A percentile compares a stretch with the other conserved stretches of the same genome.
These are phyloP conservation scores for Picea sitchensis DNA, from an alignment of 75 land plant species.

Conservation along the genomic window DNA sequence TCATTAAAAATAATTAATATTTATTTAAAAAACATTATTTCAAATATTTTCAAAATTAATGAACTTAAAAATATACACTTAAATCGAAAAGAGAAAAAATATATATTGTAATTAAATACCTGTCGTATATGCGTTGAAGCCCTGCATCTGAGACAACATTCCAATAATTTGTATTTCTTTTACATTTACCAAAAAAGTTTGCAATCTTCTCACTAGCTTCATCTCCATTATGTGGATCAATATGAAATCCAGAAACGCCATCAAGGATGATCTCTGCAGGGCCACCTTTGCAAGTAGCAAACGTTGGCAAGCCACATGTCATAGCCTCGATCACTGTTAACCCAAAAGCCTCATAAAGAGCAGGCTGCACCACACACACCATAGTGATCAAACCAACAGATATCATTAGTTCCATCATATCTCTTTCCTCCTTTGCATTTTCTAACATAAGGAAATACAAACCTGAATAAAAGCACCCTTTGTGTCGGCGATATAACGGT, in stretches of 20 bases:
- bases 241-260: constrained; percentile 91
- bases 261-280: constrained; percentile 93
- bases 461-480: constrained; percentile 91
- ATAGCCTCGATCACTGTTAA: constrained; percentile 98
- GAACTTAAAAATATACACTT: not conserved
- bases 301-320: constrained; percentile 95
- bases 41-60: constrained; percentile 5
- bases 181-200: constrained; percentile 81
- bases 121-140: constrained; percentile 74
- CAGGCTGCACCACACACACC: constrained; percentile 54
- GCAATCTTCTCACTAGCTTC: constrained; percentile 67
- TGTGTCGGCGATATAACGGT: constrained; percentile 86
- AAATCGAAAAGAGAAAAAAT: no score
- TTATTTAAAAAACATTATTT: no score
- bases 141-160: constrained; percentile 62
- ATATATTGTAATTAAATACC: constrained; percentile 24
- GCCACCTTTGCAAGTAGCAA: constrained; percentile 93
- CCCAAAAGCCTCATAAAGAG: constrained; percentile 95
- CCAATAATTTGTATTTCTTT: constrained; percentile 59
- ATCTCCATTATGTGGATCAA: constrained; percentile 79
- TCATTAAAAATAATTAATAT: no score
- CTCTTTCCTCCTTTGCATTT: no score
- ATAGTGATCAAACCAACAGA: not conserved
- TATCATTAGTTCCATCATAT: no score
- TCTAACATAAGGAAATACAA: not conserved